Base-by-base conservation (phyloP, 345 rosid genomes). In the Murraya paniculata region DNA sequence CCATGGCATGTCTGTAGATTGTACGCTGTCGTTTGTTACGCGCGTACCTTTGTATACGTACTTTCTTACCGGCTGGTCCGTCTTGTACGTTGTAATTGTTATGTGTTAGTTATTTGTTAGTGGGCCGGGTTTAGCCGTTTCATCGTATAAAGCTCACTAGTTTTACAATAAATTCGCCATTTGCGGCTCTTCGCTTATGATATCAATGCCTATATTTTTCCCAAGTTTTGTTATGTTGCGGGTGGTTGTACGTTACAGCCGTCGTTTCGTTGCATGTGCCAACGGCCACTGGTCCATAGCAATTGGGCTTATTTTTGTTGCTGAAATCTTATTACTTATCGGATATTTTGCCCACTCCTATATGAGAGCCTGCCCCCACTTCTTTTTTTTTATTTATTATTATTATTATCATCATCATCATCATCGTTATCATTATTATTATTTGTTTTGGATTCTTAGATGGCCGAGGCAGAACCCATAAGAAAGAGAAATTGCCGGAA, bases 1-100 rank as follows among this genome's bases (percentile, higher is more conserved):
- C 82, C 84, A 87, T 81, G 90, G 83, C 92, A 21, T 87, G 90
- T 80, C 86, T 86, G 62, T 87, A 81, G 82, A 65, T n/a, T 22
- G 67, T 48, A 27, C 3, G 35, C 13, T 48, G 25, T 27, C 7
- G 33, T 70, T 1, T 57, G 53, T 4, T 27, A 61, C 21, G 27
- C 69, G 50, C 11, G 50, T 13, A 45, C 18, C 5, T 13, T 13
- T 45, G 50, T 13, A 13, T 13, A 2, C 50, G 13, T 45, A 11
- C 3, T 11, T 45, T 45, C n/a, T 53, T 68, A 71, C 38, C 45
- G 50, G 2, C 66, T 36, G 25, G 18, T 45, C 50, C 50, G 0
- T 45, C 50, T 45, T 45, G 50, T 45, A 13, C 50, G 50, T 45
- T 45, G 50, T 13, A 45, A 3, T 45, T 13, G 50, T 1, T 45